phyloP scores from a whole-genome alignment of 2,329 filamentous ascomycete genomes.

The Alternaria triticina region DNA sequence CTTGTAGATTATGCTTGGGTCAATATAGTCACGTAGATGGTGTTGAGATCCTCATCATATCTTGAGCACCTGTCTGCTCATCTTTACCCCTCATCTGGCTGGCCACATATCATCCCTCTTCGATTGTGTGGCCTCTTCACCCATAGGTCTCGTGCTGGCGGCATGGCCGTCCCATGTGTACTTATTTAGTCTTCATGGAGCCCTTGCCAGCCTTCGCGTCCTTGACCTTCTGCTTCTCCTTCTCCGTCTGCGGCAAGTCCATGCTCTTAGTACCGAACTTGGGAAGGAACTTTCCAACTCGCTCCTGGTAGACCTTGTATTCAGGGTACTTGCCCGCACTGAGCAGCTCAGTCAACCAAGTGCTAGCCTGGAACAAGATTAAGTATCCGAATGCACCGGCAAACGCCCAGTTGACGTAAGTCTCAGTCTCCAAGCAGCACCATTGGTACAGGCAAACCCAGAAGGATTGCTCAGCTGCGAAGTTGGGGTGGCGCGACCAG shows the following conservation, averaged over 20 bases:
- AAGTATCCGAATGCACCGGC: conserved; percentile 73
- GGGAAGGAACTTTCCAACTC: conserved; percentile 85
- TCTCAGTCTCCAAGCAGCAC: conserved; percentile 76
- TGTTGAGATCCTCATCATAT: not conserved
- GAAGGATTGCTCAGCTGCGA: conserved; percentile 86
- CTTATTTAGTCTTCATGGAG: conserved; percentile 14
- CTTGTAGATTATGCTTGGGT: not conserved
- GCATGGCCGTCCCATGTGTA: not conserved
- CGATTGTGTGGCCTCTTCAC: not conserved
- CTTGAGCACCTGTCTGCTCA: not conserved
- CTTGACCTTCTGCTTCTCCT: conserved; percentile 29
- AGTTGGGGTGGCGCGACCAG: conserved; percentile 92
- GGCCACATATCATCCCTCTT: not conserved
- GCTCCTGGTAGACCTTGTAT: conserved; percentile 81
- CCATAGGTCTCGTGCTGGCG: not conserved
- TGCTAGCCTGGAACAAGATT: conserved; percentile 86
- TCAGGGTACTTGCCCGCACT: conserved; percentile 84
- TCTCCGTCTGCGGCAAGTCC: conserved; percentile 30
- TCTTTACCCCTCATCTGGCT: not conserved
- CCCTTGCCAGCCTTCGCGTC: conserved; percentile 29
- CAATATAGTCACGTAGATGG: rapidly evolving
- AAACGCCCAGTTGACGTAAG: conserved; percentile 78
- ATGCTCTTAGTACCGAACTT: conserved; percentile 47
- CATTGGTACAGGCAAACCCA: conserved; percentile 91
- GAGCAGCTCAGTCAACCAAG: conserved; percentile 83